A percentile compares a stretch with the other conserved stretches of the same genome.
Conservation (phyloP, 2,329 filamentous ascomycete species). For the Neurospora sp. region DNA sequence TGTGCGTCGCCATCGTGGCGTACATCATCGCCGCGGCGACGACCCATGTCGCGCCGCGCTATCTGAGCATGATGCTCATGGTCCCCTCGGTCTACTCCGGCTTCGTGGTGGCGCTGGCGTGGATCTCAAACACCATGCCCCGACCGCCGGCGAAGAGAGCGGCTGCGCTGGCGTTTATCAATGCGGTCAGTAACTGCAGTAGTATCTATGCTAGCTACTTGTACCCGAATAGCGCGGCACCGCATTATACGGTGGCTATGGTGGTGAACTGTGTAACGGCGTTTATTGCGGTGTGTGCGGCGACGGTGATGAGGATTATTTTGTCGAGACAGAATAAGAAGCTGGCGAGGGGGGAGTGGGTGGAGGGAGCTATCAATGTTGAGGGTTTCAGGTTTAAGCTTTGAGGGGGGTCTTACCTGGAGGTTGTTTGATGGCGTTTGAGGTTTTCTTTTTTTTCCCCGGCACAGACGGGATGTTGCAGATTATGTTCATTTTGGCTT, state of each 20-base stretch:
- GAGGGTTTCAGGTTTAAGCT: constrained; percentile 60
- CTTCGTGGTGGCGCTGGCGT: constrained; percentile 60
- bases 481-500: not conserved
- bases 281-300: constrained; percentile 53
- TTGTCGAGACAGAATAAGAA: constrained; percentile 59
- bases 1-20: constrained; percentile 50
- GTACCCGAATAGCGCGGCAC: constrained; percentile 43
- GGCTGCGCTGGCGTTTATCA: constrained; percentile 64
- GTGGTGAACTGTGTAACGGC: constrained; percentile 58
- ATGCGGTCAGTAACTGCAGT: constrained; percentile 59
- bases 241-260: constrained; percentile 48
- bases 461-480: not conserved
- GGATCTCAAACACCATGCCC: constrained; percentile 69
- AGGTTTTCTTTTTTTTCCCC: not conserved
- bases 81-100: constrained; percentile 52
- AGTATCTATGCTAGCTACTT: constrained; percentile 63
- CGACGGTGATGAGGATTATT: constrained; percentile 52
- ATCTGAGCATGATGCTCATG: constrained; percentile 67
- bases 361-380: constrained; percentile 46
- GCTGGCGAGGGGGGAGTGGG: constrained; percentile 52
- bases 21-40: constrained; percentile 63
- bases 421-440: not conserved
- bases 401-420: constrained; percentile 1
- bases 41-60: constrained; percentile 49
- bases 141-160: constrained; percentile 65